A percentile compares a stretch with the other conserved stretches of the same genome.
Evolutionary conservation across 257 asterid species (phyloP).

Genomic region (Coffea eugenioides): DNA sequence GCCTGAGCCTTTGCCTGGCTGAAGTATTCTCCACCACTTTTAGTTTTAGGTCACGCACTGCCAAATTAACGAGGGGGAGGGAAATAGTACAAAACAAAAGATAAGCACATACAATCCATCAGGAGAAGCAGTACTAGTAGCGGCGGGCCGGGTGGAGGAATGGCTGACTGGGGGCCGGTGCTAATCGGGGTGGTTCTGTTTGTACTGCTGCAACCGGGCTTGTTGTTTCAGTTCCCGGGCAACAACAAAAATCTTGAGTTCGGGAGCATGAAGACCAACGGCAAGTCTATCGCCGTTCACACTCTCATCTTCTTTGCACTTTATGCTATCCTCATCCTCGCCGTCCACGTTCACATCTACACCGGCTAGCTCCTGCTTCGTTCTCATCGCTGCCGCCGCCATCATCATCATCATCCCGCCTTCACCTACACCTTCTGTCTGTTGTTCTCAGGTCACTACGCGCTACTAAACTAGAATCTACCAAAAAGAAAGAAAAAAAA

Average conservation of each 20-base stretch:
- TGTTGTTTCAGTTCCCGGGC: slow-evolving; percentile 79
- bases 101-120: no score
- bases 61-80: no score
- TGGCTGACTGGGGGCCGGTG: slow-evolving; percentile 97
- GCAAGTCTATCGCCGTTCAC: slow-evolving; percentile 78
- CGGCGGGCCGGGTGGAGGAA: slow-evolving; percentile 6
- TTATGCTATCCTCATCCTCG: slow-evolving; percentile 69
- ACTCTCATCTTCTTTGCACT: slow-evolving; percentile 74
- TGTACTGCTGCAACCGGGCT: slow-evolving; percentile 71
- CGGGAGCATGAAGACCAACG: slow-evolving; percentile 84
- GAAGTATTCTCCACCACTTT: no score
- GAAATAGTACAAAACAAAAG: no score
- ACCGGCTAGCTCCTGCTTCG: slow-evolving; percentile 44
- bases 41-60: no score
- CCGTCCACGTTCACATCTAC: slow-evolving; percentile 76
- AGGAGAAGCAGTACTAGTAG: no score
- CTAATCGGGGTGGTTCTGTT: slow-evolving; percentile 77
- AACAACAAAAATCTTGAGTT: slow-evolving; percentile 56
- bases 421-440: background rate
- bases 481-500: no score
- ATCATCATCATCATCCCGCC: background rate
- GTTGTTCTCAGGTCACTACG: no score
- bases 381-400: background rate
- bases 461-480: no score
- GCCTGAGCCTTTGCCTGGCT: no score